A percentile compares a stretch with the other conserved stretches of the same genome.
Evolutionary conservation across 176 grass and related monocot species (phyloP).

Genomic region (Miscanthus lutarioriparius): DNA sequence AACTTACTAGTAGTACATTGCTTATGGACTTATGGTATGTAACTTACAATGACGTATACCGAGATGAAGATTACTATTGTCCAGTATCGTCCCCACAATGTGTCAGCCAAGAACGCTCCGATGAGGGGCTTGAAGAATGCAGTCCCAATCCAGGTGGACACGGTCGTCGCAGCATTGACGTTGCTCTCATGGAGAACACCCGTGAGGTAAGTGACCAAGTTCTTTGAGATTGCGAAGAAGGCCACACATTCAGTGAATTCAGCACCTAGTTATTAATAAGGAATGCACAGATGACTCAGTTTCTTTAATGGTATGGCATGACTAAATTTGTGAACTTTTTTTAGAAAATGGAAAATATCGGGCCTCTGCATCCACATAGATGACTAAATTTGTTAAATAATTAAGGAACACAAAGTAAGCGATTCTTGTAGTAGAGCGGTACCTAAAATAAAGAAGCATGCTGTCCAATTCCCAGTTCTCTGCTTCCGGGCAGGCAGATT

Average conservation of each 20-base stretch:
- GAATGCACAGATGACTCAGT: no score
- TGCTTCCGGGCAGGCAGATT: conserved; percentile 22
- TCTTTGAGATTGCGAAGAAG: conserved; percentile 27
- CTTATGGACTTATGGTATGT: not conserved
- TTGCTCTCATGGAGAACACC: conserved; percentile 31
- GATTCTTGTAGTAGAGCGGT: not conserved
- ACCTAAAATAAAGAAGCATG: conserved; percentile 46
- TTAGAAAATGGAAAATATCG: no score
- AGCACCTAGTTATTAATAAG: no score
- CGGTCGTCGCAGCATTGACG: conserved; percentile 4
- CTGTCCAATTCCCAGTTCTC: conserved; percentile 35
- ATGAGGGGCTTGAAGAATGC: conserved; percentile 31
- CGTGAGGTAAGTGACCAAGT: conserved; percentile 26
- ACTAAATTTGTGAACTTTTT: no score
- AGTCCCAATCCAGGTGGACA: conserved; percentile 24
- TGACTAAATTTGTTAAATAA: not conserved
- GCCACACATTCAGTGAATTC: conserved; percentile 16
- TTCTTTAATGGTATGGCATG: no score
- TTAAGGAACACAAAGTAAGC: not conserved
- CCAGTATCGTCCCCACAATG: conserved; percentile 29
- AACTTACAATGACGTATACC: not conserved
- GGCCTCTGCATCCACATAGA: no score
- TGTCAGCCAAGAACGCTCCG: conserved; percentile 33
- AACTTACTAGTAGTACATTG: no score
- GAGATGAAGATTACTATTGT: conserved; percentile 3